Conservation (phyloP, 1,284 basidiomycete genomes). For the Veloboletus limbatus region DNA sequence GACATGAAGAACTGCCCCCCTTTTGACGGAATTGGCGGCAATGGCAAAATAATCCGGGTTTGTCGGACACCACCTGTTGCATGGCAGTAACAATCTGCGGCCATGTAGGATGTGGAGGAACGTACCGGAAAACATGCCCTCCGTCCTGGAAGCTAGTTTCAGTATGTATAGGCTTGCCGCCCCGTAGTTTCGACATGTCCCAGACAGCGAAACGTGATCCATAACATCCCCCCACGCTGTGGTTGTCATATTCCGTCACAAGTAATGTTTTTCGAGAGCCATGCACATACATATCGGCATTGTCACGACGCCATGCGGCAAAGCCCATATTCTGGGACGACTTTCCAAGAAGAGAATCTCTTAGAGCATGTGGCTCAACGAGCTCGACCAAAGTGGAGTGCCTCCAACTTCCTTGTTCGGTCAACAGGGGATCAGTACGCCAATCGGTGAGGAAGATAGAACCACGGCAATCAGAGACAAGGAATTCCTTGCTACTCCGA, state of each 20-base stretch:
- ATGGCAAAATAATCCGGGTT: slow-evolving; percentile 73
- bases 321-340: slow-evolving; percentile 52
- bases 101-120: neutral
- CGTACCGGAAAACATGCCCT: slow-evolving; percentile 63
- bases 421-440: slow-evolving; percentile 63
- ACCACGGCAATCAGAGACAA: slow-evolving; percentile 70
- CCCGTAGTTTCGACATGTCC: slow-evolving; percentile 67
- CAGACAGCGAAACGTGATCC: slow-evolving; percentile 68
- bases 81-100: slow-evolving; percentile 7
- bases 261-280: neutral
- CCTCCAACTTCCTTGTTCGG: slow-evolving; percentile 51
- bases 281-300: slow-evolving; percentile 61
- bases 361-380: slow-evolving; percentile 62
- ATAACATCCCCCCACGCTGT: slow-evolving; percentile 70
- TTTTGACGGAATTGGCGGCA: slow-evolving; percentile 52
- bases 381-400: slow-evolving; percentile 67
- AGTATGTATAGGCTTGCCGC: slow-evolving; percentile 63
- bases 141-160: slow-evolving; percentile 65
- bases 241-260: slow-evolving; percentile 11
- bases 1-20: slow-evolving; percentile 66
- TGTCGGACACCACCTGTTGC: slow-evolving; percentile 68
- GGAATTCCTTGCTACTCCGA: slow-evolving; percentile 67
- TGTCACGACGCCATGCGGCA: slow-evolving; percentile 66
- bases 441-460: slow-evolving; percentile 75
- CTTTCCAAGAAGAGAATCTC: slow-evolving; percentile 47